A percentile compares a stretch with the other conserved stretches of the same genome.
These are phyloP conservation scores for Diaporthe sp. DNA, from an alignment of 2,329 filamentous ascomycete genomes.

Conservation along the genomic window DNA sequence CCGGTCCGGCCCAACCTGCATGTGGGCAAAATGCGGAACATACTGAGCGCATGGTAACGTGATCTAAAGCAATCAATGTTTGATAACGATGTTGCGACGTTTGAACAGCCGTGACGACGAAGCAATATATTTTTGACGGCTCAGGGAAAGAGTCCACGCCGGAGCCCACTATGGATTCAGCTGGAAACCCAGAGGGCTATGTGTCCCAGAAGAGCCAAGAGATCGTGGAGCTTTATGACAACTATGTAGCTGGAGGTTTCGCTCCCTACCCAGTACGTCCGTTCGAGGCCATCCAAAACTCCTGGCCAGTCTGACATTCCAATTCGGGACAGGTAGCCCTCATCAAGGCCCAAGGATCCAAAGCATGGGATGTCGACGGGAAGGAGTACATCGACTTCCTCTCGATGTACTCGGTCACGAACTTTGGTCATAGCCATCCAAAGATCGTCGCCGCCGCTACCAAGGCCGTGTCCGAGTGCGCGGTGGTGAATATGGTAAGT, in stretches of 20 bases:
- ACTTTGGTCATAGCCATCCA: slow-evolving; percentile 33
- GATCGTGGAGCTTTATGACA: not conserved
- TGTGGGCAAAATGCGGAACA: not conserved
- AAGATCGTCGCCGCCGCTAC: slow-evolving; percentile 31
- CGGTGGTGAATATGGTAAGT: slow-evolving; percentile 16
- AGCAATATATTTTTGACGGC: no score
- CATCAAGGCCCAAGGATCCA: slow-evolving; percentile 26
- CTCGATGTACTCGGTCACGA: slow-evolving; percentile 29
- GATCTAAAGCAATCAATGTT: not conserved
- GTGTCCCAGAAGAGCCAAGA: not conserved
- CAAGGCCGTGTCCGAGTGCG: slow-evolving; percentile 2
- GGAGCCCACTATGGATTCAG: not conserved
- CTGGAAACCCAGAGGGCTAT: not conserved
- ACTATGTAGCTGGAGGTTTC: slow-evolving; percentile 6
- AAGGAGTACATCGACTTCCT: slow-evolving; percentile 33
- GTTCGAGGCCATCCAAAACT: not conserved
- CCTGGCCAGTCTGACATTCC: not conserved
- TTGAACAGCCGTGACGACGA: not conserved
- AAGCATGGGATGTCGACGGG: slow-evolving; percentile 30
- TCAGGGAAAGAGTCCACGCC: no score
- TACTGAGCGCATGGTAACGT: not conserved
- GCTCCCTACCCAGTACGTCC: slow-evolving; percentile 8
- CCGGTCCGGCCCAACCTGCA: not conserved
- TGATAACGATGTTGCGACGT: not conserved
- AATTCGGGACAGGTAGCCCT: slow-evolving; percentile 2